Percentiles rank a stretch among this genome's conserved stretches.
These are phyloP conservation scores for Meira miltonrushii DNA, from an alignment of 1,284 basidiomycete genomes.

Conservation along the genomic window DNA sequence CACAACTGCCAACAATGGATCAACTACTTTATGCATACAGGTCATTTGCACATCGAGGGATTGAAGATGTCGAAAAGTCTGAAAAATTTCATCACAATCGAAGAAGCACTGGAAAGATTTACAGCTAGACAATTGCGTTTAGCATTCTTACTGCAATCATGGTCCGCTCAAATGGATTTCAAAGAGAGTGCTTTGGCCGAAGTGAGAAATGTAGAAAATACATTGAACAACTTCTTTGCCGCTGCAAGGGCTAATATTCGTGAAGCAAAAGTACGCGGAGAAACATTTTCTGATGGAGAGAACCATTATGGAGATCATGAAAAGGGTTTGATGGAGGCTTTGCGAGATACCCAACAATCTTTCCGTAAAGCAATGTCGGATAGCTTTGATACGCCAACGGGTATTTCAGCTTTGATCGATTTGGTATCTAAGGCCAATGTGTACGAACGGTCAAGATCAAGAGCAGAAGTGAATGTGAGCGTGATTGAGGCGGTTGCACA, in stretches of 20 bases:
- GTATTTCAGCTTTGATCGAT: conserved; percentile 71
- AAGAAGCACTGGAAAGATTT: conserved; percentile 83
- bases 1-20: conserved; percentile 68
- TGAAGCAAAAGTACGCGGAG: conserved; percentile 49
- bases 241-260: conserved; percentile 70
- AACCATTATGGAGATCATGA: conserved; percentile 54
- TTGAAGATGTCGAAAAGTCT: conserved; percentile 99
- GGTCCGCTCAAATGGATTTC: conserved; percentile 92
- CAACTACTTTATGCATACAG: conserved; percentile 98
- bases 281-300: conserved; percentile 56
- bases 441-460: conserved; percentile 61
- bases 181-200: conserved; percentile 80
- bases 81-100: conserved; percentile 98
- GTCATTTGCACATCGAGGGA: conserved; percentile 96
- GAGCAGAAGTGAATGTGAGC: conserved; percentile 62
- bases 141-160: conserved; percentile 83
- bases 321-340: conserved; percentile 55
- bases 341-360: conserved; percentile 68
- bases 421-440: conserved; percentile 82
- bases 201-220: conserved; percentile 76
- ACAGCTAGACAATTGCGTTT: conserved; percentile 86
- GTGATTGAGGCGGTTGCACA: conserved; percentile 70
- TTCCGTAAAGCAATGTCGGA: conserved; percentile 92
- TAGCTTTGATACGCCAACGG: conserved; percentile 90
- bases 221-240: conserved; percentile 93